Evolutionary conservation across 805 yeast species (phyloP), one percentile per base, ranked within the genome.

Genomic region (Candida tallmaniae): DNA sequence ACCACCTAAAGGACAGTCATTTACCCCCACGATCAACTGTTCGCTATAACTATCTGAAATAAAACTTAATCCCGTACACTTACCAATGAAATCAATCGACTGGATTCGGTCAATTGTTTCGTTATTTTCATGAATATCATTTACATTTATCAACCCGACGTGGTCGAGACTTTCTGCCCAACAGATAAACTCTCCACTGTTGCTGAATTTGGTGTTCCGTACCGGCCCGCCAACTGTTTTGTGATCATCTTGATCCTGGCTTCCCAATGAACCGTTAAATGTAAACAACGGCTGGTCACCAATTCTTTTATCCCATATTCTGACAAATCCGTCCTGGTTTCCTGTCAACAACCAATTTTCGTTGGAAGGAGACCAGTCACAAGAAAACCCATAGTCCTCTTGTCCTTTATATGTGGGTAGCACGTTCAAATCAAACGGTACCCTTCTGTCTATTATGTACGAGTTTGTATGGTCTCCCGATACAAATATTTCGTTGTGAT

Each of bases 131-230:
- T 31, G 34, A 39, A 62, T 46, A 34, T 58, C 63, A 17, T 50
- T 41, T 36, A 71, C 44, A 37, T 66, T 66, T 8, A 76, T 45
- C 2, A 78, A 44, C 9, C 79, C 78, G 5, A 73, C 73, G 44
- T 73, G 75, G 46, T 78, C 84, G 34, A 76, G 60, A 23, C 76
- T 68, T 44, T 78, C 83, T 3, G 78, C 79, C 68, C 78, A 73
- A 9, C 70, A 63, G 7, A 78, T 44, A 39, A 55, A 64, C 7
- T 62, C 60, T 2, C 80, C 76, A 10, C 51, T 48, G 8, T 54
- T 46, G 46, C 74, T 71, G 47, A 76, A 77, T 40, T 63, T 62
- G 39, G 78, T 62, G 42, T 74, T 73, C 26, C 83, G 50, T 8
- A 77, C 68, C 1, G 81, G 77, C 0, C 76, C 78, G 3, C 65